These are phyloP conservation scores for Linnemannia exigua DNA, from an alignment of 192 early-diverging fungal species.

Conservation along the genomic window DNA sequence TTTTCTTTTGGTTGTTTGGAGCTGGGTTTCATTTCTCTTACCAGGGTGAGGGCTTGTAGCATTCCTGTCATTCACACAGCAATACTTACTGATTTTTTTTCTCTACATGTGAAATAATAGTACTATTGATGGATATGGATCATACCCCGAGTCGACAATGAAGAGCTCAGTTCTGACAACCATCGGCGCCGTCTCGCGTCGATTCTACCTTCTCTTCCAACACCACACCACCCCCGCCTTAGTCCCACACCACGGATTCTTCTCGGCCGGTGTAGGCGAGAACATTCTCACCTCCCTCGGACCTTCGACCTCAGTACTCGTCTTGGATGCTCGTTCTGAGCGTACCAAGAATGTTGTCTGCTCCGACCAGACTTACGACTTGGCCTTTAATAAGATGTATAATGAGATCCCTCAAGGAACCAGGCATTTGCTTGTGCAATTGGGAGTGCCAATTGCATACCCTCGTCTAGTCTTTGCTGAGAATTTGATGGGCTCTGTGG, in stretches of 20 bases:
- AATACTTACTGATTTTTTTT: neutral
- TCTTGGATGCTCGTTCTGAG: constrained; percentile 83
- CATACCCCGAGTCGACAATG: constrained; percentile 75
- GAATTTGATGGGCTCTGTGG: constrained; percentile 73
- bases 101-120: neutral
- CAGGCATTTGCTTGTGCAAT: constrained; percentile 78
- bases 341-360: constrained; percentile 75
- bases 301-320: constrained; percentile 72
- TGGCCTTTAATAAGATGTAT: constrained; percentile 72
- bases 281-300: constrained; percentile 79
- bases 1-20: neutral
- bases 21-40: neutral
- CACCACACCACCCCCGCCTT: constrained; percentile 77
- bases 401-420: constrained; percentile 67
- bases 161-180: constrained; percentile 27
- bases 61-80: constrained; percentile 41
- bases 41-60: neutral
- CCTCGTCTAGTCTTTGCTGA: constrained; percentile 82
- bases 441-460: constrained; percentile 84
- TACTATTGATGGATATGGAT: constrained; percentile 88
- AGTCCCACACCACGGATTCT: constrained; percentile 75
- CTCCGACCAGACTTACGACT: constrained; percentile 70
- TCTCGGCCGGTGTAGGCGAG: constrained; percentile 62
- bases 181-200: constrained; percentile 69
- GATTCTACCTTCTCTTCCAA: constrained; percentile 90